Evolutionary conservation across 1,284 basidiomycete species (phyloP).

Genomic region (Lentinus polychrous): DNA sequence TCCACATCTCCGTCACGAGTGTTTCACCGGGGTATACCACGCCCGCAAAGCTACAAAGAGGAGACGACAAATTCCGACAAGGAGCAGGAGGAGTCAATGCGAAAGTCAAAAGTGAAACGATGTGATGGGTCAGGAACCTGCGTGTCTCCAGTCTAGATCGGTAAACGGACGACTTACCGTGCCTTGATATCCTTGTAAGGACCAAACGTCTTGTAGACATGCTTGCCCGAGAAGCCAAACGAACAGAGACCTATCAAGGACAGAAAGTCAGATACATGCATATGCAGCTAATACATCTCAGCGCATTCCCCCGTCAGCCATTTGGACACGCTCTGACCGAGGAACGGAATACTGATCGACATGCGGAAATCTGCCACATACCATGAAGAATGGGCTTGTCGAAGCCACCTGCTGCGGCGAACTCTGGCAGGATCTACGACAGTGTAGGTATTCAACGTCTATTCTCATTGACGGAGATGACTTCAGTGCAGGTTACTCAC

Average conservation of each 20-base stretch:
- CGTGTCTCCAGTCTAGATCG: no score
- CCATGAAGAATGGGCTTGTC: constrained; percentile 83
- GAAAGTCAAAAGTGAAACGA: no score
- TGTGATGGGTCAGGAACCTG: no score
- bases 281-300: neutral
- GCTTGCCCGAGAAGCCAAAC: constrained; percentile 94
- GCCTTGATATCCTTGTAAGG: constrained; percentile 93
- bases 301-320: no score
- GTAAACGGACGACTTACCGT: constrained; percentile 54
- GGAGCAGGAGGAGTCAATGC: no score
- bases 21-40: constrained; percentile 96
- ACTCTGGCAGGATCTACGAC: constrained; percentile 83
- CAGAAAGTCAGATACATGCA: neutral
- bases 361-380: constrained; percentile 16
- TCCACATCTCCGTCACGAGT: constrained; percentile 95
- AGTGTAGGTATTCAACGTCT: no score
- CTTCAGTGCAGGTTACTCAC: constrained; percentile 33
- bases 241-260: constrained; percentile 67
- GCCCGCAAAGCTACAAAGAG: constrained; percentile 63
- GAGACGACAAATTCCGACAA: no score
- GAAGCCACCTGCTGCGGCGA: constrained; percentile 93
- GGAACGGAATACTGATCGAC: neutral
- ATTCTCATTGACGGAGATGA: neutral
- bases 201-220: constrained; percentile 85
- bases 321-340: constrained; percentile 4